Base-by-base conservation (phyloP, 2,329 filamentous ascomycete genomes). In the Drechmeria coniospora region DNA sequence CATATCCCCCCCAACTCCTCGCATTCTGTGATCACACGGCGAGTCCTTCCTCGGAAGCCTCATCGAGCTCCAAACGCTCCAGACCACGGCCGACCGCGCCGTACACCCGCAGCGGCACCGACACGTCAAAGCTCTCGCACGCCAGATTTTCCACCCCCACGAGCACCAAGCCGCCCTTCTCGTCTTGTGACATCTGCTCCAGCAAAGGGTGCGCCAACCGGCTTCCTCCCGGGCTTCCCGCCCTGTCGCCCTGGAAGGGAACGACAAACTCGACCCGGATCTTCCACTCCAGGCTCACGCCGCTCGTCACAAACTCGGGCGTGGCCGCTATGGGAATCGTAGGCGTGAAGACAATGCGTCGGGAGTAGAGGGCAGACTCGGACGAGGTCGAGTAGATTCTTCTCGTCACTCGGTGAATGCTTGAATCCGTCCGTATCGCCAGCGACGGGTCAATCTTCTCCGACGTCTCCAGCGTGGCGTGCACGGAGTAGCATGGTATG, bases 201-300 rank as follows among this genome's bases (percentile, higher is more conserved):
- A 93, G 54, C n/a, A 93, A 51, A 4, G 66, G 63, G 23, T 49
- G 52, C 10, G 39, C 34, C 12, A 31, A 34, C 18, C 35, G 39
- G 8, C 37, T 35, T 23, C 42, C 42, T n/a, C 33, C 35, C 17
- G 32, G 26, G 2, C 32, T 34, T 16, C 39, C 29, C 8, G 32
- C 33, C 13, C 44, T 43, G 8, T 35, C 34, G 23, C 45, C 39
- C 21, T 66, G 47, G 12, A 65, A 70, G 5, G 80, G 76, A 5
- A 87, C 87, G 15, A 93, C 84, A 53, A 98, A 98, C 53, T 95
- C 86, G 32, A 98, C 73, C 2, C 82, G 65, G 19, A 98, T 61
- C 49, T 79, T 80, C 90, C 90, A 98, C 39, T 83, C 79, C 15
- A 94, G 59, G 37, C 71, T 79, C 4, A 98, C 71, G 2, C 86